phyloP scores from a whole-genome alignment of 2,329 filamentous ascomycete species.

The Sclerotinia nivalis region DNA sequence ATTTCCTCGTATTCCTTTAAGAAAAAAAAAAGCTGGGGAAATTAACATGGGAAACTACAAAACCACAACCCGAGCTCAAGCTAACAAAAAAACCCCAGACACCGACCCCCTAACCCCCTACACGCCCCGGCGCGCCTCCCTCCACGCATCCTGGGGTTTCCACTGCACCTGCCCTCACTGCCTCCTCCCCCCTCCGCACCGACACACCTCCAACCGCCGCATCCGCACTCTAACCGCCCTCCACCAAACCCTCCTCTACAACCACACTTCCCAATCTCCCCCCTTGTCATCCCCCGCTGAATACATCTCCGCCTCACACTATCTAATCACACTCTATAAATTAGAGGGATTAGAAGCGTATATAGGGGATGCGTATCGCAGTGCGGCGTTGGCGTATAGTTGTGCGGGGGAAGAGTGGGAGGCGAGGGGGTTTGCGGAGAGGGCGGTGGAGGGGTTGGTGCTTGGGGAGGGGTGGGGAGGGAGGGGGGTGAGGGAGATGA shows the following conservation, averaged over 20 bases:
- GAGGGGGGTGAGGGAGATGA: too few relatives aligned
- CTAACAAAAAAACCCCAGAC: conserved; percentile 42
- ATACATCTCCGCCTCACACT: background rate
- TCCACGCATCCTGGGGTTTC: conserved; percentile 44
- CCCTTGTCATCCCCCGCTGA: background rate
- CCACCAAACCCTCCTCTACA: background rate
- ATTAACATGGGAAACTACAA: too few relatives aligned
- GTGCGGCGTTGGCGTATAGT: background rate
- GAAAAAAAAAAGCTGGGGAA: too few relatives aligned
- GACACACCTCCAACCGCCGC: background rate
- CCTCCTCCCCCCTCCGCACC: background rate
- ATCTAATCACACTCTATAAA: background rate
- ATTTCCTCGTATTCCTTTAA: conserved; percentile 41
- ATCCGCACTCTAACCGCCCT: background rate
- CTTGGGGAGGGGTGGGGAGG: background rate
- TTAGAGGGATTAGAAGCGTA: background rate
- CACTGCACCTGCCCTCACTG: conserved; percentile 44
- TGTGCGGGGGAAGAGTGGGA: background rate
- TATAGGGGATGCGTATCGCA: background rate
- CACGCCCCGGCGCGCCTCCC: conserved; percentile 35
- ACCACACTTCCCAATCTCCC: background rate
- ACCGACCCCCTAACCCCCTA: conserved; percentile 40
- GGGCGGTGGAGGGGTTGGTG: background rate
- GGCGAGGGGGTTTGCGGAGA: background rate
- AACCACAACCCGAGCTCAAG: conserved; percentile 28